phyloP scores from a whole-genome alignment of 768 basidiomycete species.

The Lentinula raphanica region DNA sequence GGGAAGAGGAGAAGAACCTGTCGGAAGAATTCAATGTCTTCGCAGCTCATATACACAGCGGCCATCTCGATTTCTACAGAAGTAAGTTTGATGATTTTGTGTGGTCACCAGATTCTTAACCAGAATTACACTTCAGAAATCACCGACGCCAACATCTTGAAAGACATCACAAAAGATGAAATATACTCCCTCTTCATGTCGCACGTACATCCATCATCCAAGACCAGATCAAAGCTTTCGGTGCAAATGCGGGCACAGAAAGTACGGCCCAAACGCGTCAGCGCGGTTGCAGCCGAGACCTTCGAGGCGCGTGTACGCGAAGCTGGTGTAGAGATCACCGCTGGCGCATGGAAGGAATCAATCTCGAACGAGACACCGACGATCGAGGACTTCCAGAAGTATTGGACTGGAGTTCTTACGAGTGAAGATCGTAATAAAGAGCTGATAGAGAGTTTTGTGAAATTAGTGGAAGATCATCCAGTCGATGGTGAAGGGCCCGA shows the following conservation, averaged over 20 bases:
- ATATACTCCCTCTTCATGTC: conserved; percentile 65
- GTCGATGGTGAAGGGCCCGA: conserved; percentile 48
- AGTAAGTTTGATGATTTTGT: conserved; percentile 44
- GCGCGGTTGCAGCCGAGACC: conserved; percentile 54
- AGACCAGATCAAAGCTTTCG: conserved; percentile 75
- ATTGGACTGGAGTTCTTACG: conserved; percentile 48
- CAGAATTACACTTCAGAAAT: conserved; percentile 42
- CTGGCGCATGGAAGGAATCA: conserved; percentile 45
- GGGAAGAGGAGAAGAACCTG: conserved; percentile 86
- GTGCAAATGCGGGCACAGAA: conserved; percentile 76
- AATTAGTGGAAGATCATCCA: conserved; percentile 52
- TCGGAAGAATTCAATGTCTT: conserved; percentile 71
- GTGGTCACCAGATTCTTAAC: background rate
- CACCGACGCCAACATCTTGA: conserved; percentile 64
- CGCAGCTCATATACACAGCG: conserved; percentile 66
- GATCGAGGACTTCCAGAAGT: conserved; percentile 53
- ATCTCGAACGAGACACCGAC: conserved; percentile 54
- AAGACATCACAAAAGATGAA: conserved; percentile 67
- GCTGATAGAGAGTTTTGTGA: conserved; percentile 52
- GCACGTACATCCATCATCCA: conserved; percentile 65
- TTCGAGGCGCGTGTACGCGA: conserved; percentile 51
- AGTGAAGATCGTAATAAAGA: conserved; percentile 35
- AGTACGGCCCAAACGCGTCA: conserved; percentile 55
- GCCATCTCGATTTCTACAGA: conserved; percentile 83
- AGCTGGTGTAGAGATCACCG: conserved; percentile 44